Evolutionary conservation across 2,329 filamentous ascomycete species (phyloP).

Genomic region (Aspergillus pseudoglaucus): DNA sequence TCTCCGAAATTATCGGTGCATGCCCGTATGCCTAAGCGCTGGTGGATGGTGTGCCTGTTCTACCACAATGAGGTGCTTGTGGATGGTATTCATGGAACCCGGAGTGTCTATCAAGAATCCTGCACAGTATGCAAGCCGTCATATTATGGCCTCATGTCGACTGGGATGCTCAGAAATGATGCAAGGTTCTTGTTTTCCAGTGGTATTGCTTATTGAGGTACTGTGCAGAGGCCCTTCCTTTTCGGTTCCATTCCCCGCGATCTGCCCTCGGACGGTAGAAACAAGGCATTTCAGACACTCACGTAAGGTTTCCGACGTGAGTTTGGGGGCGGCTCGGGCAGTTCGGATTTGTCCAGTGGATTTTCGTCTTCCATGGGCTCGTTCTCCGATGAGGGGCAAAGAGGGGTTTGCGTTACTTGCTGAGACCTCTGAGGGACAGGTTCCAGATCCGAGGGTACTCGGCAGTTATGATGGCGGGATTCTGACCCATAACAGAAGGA

Average conservation of each 20-base stretch:
- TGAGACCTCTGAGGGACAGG: neutral
- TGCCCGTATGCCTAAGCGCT: too few species aligned
- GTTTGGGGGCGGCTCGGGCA: neutral
- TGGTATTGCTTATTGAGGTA: neutral
- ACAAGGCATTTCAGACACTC: neutral
- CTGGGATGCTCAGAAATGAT: neutral
- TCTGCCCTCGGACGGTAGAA: neutral
- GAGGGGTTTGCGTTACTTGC: neutral
- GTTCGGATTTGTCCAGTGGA: neutral
- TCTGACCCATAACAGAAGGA: too few species aligned
- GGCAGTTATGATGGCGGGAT: neutral
- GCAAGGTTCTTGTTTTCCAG: neutral
- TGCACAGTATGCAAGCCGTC: neutral
- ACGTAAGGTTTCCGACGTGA: neutral
- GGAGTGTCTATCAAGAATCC: neutral
- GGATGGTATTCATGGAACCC: too few species aligned
- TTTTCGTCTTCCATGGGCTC: neutral
- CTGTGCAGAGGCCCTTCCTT: neutral
- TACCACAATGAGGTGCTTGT: too few species aligned
- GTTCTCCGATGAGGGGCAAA: neutral
- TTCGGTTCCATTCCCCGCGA: neutral
- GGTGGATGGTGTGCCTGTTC: too few species aligned
- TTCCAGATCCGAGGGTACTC: neutral
- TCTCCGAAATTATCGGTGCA: neutral
- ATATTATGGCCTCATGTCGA: neutral